Evolutionary conservation across 1,284 basidiomycete species (phyloP).

Genomic region (Apiotrichum laibachii): DNA sequence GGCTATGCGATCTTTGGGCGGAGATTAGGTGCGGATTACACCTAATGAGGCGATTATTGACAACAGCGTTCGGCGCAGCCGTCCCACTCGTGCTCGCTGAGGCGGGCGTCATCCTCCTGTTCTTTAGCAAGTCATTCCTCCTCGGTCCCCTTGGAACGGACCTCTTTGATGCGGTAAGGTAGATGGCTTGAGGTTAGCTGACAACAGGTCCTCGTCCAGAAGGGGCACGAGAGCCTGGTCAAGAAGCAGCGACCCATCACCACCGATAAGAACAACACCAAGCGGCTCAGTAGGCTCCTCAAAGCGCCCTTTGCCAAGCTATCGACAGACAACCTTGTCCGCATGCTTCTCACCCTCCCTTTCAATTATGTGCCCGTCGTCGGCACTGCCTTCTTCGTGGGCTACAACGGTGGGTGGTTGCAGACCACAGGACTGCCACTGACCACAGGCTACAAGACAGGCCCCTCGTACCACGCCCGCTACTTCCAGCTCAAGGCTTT

Average conservation of each 20-base stretch:
- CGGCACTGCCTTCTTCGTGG: constrained; percentile 63
- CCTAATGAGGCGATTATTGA: constrained; percentile 5
- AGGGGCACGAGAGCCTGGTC: constrained; percentile 50
- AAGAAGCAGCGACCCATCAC: constrained; percentile 47
- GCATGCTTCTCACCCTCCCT: constrained; percentile 52
- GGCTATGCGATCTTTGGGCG: background rate
- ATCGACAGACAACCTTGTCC: constrained; percentile 45
- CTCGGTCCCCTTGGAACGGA: constrained; percentile 55
- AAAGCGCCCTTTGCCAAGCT: constrained; percentile 47
- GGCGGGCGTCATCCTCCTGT: constrained; percentile 53
- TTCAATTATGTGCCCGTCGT: constrained; percentile 65
- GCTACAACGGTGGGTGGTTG: constrained; percentile 47
- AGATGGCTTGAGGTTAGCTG: background rate
- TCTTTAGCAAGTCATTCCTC: constrained; percentile 56
- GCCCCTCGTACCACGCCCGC: constrained; percentile 62
- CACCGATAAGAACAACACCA: constrained; percentile 25
- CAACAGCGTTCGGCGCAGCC: constrained; percentile 51
- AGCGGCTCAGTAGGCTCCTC: constrained; percentile 48
- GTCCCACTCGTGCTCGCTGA: constrained; percentile 54
- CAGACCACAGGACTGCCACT: background rate
- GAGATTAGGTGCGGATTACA: background rate
- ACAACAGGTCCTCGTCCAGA: constrained; percentile 48
- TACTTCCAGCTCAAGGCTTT: constrained; percentile 68
- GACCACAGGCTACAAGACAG: constrained; percentile 53
- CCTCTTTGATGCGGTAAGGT: constrained; percentile 51